These are phyloP conservation scores for Cadophora gregata DNA, from an alignment of 2,329 filamentous ascomycete species.

Conservation along the genomic window DNA sequence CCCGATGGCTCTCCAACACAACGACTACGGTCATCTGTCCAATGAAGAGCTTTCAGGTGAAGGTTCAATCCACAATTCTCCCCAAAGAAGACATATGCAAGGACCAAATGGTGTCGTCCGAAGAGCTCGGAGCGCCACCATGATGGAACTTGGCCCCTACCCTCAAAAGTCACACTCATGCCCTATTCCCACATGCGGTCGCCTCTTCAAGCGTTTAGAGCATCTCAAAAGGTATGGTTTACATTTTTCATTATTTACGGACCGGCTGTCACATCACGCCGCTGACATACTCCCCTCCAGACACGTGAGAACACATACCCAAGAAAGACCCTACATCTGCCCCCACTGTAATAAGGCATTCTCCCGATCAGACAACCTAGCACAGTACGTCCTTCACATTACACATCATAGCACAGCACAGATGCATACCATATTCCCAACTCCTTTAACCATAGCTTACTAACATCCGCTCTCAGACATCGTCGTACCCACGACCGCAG, in stretches of 20 bases:
- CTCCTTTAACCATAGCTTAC: slow-evolving; percentile 30
- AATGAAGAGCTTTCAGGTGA: slow-evolving; percentile 66
- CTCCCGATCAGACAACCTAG: slow-evolving; percentile 97
- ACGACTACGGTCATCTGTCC: slow-evolving; percentile 69
- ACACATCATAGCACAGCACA: slow-evolving; percentile 34
- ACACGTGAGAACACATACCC: slow-evolving; percentile 98
- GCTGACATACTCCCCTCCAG: slow-evolving; percentile 63
- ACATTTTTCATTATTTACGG: slow-evolving; percentile 41
- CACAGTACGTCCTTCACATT: slow-evolving; percentile 72
- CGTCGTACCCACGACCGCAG: slow-evolving; percentile 83
- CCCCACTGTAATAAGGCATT: slow-evolving; percentile 98
- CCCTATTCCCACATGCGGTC: slow-evolving; percentile 97
- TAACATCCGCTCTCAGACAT: slow-evolving; percentile 55
- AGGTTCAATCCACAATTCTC: slow-evolving; percentile 64
- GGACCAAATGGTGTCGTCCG: slow-evolving; percentile 79
- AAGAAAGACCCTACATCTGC: slow-evolving; percentile 98
- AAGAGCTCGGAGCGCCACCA: slow-evolving; percentile 89
- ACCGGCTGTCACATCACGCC: slow-evolving; percentile 48
- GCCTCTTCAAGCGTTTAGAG: slow-evolving; percentile 98
- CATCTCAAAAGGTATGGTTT: slow-evolving; percentile 93
- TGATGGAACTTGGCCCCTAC: slow-evolving; percentile 96
- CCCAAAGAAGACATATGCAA: slow-evolving; percentile 71
- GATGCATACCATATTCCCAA: slow-evolving; percentile 44
- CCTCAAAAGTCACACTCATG: slow-evolving; percentile 98
- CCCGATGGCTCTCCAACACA: slow-evolving; percentile 70